Evolutionary conservation across 768 basidiomycete species (phyloP).

Genomic region (Leccinum aurantiacum): DNA sequence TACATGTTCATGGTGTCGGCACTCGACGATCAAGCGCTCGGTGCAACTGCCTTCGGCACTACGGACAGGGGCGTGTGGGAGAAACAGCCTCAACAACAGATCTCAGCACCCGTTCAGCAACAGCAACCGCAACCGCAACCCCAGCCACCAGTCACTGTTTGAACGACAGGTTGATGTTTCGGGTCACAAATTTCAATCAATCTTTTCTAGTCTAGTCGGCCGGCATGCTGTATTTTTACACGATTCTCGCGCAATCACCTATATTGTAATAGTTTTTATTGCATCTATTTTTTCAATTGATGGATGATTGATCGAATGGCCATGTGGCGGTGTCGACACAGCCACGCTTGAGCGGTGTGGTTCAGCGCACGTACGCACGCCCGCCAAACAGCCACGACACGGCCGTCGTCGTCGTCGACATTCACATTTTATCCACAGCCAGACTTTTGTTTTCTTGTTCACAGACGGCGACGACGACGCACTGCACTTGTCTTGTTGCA

Average conservation of each 20-base stretch:
- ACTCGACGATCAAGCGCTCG: neutral
- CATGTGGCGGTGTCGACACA: conserved; percentile 9
- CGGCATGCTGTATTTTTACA: neutral
- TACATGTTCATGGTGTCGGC: conserved; percentile 24
- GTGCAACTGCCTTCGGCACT: conserved; percentile 9
- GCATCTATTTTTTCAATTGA: neutral
- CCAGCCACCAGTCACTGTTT: neutral
- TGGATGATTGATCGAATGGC: neutral
- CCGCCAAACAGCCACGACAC: conserved; percentile 3
- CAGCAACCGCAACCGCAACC: neutral
- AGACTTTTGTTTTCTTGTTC: neutral
- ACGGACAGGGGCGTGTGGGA: conserved; percentile 8
- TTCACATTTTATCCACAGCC: neutral
- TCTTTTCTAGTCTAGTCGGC: neutral
- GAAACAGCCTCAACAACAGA: neutral
- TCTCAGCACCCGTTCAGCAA: too few relatives aligned
- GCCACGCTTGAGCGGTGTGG: conserved; percentile 19
- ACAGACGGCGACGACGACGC: neutral
- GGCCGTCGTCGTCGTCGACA: conserved; percentile 1
- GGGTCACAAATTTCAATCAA: neutral
- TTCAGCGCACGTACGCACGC: conserved; percentile 5
- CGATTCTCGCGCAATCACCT: neutral
- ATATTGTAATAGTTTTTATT: neutral
- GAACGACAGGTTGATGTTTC: neutral
- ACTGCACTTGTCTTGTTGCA: conserved; percentile 22